Percentiles rank a stretch among this genome's conserved stretches.
Conservation (phyloP, 352 stramenopile genomes). For the Phytopythium sindhum region DNA sequence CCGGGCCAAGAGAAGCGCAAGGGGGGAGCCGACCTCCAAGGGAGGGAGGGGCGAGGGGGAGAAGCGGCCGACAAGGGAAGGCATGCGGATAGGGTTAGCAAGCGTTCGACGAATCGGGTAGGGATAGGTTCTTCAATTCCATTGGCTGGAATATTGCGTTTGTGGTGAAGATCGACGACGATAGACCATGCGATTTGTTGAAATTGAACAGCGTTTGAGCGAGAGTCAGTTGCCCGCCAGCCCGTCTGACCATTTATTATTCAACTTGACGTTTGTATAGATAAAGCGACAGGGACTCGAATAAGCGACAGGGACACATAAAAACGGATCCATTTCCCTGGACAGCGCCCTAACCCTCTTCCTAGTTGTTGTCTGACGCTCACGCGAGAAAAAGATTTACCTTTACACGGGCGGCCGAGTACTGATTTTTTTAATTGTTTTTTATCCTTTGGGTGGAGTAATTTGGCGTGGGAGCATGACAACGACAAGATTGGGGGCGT, state of each 20-base stretch:
- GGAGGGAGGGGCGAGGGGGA: neutral
- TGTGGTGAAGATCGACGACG: neutral
- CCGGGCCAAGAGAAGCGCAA: slow-evolving; percentile 10
- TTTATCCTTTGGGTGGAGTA: neutral
- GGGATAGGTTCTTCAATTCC: neutral
- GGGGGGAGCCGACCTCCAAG: slow-evolving; percentile 1
- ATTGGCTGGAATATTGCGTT: neutral
- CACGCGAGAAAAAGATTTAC: neutral
- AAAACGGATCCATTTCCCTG: slow-evolving; percentile 32
- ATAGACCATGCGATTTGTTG: slow-evolving; percentile 6
- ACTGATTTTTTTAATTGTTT: neutral
- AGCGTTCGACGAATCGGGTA: neutral
- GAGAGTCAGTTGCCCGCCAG: slow-evolving; percentile 9
- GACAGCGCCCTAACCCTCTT: neutral
- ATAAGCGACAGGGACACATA: slow-evolving; percentile 35
- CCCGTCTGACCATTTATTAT: slow-evolving; percentile 1
- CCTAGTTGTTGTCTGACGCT: neutral
- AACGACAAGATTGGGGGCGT: neutral
- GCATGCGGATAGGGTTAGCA: neutral
- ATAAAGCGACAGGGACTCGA: slow-evolving; percentile 16
- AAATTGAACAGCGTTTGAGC: neutral
- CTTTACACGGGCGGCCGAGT: too few relatives aligned
- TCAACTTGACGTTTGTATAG: neutral
- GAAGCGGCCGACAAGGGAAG: neutral
- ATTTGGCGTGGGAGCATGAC: neutral